These are phyloP conservation scores for Symbiotaphrina buchneri DNA, from an alignment of 495 filamentous ascomycete genomes.

Conservation along the genomic window DNA sequence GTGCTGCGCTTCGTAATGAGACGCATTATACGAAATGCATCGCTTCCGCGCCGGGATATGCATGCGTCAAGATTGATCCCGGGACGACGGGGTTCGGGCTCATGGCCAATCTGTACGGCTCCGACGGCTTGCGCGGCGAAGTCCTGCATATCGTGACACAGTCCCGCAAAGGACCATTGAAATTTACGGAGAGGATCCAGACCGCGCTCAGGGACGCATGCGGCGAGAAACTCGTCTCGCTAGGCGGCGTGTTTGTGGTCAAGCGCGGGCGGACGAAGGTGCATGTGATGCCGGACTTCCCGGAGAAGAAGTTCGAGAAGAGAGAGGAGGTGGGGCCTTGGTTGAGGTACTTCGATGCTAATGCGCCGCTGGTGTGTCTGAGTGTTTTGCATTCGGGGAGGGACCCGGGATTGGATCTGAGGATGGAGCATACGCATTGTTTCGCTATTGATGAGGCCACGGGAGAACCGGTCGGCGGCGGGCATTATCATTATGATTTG, in stretches of 20 bases:
- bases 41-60: no score
- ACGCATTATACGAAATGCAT: no score
- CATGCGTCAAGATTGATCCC: no score
- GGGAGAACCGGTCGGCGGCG: no score
- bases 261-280: slow-evolving; percentile 13
- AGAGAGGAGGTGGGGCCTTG: slow-evolving; percentile 11
- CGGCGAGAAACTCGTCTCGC: slow-evolving; percentile 13
- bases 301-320: slow-evolving; percentile 10
- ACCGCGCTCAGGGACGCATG: slow-evolving; percentile 8
- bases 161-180: slow-evolving; percentile 9
- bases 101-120: no score
- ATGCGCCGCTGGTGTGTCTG: slow-evolving; percentile 15
- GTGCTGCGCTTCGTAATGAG: no score
- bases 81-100: no score
- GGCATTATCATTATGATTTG: no score
- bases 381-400: slow-evolving; percentile 18
- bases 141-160: slow-evolving; percentile 14
- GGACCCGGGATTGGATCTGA: slow-evolving; percentile 12
- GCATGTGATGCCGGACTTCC: slow-evolving; percentile 24
- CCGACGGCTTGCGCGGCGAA: slow-evolving; percentile 11
- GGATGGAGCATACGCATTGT: slow-evolving; percentile 23
- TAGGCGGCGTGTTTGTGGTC: slow-evolving; percentile 17
- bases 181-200: slow-evolving; percentile 16
- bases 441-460: no score
- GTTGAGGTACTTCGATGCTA: slow-evolving; percentile 15